Evolutionary conservation across 768 basidiomycete genomes (phyloP).

Genomic region (Boletus sp.): DNA sequence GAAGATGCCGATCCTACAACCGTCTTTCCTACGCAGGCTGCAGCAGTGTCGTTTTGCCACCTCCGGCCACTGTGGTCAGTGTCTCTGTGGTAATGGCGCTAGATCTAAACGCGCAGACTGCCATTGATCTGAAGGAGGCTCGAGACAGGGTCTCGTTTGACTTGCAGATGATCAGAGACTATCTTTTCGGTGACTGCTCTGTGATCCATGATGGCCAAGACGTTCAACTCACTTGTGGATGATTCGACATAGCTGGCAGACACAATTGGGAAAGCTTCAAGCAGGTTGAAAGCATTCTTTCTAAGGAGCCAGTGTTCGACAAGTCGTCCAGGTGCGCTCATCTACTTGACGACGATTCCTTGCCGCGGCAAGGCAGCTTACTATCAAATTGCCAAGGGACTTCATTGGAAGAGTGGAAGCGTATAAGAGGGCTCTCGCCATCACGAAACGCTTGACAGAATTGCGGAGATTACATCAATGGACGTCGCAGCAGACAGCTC

Average conservation of each 20-base stretch:
- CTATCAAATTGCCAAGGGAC: slow-evolving; percentile 36
- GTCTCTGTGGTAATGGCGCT: background rate
- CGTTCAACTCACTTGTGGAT: background rate
- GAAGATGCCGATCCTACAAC: no score
- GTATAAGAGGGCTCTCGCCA: slow-evolving; percentile 52
- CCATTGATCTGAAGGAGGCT: slow-evolving; percentile 51
- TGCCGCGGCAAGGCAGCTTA: background rate
- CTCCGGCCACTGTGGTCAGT: background rate
- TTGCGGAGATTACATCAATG: slow-evolving; percentile 54
- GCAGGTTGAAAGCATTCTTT: slow-evolving; percentile 44
- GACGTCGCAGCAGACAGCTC: slow-evolving; percentile 45
- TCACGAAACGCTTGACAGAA: slow-evolving; percentile 58
- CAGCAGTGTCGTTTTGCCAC: no score
- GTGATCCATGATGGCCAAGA: background rate
- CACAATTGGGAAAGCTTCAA: slow-evolving; percentile 49
- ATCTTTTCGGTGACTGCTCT: slow-evolving; percentile 47
- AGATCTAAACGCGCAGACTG: slow-evolving; percentile 46
- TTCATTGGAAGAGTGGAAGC: slow-evolving; percentile 59
- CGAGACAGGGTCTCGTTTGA: slow-evolving; percentile 44
- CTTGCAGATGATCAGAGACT: slow-evolving; percentile 42
- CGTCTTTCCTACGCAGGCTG: no score
- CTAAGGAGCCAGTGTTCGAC: slow-evolving; percentile 57
- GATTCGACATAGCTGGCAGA: slow-evolving; percentile 41
- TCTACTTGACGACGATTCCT: background rate
- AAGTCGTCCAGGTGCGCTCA: slow-evolving; percentile 49